Evolutionary conservation across 805 yeast genomes (phyloP), one percentile per base, ranked within the genome.

Genomic region (Kuraishia piskuri): DNA sequence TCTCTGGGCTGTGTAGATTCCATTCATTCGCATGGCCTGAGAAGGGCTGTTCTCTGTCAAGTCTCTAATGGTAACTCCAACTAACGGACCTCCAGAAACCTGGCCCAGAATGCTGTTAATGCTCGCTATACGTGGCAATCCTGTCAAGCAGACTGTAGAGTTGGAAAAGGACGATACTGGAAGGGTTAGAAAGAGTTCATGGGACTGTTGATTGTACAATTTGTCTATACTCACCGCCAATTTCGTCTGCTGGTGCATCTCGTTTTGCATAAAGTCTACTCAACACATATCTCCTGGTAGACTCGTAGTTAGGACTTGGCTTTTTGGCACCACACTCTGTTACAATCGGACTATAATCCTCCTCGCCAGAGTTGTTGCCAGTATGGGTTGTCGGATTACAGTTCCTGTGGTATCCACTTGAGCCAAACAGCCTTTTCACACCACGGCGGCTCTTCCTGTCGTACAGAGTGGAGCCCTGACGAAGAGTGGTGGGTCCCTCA

Each of bases 71-170:
- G 65, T 68, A 3, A 84, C 59, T 51, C 73, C 75, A 56, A 84
- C 88, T 50, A 87, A 65, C 0, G 89, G 87, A 0, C 95, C 95
- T 1, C 94, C 91, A 58, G 74, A 70, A 0, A 85, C 69, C 52
- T 80, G 86, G 0, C 80, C 62, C 20, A 87, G 58, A 9, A 86
- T 67, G 44, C 80, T 70, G 22, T 71, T 71, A 8, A 82, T 31
- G 14, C 40, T 31, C 17, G 40, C 14, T 31, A 12, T 31, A 31
- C n/a, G 3, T 3, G 40, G 40, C 17, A 31, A n/a, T 31, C 40
- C 40, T 12, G 40, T 31, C 17, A 31, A 31, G 14, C 40, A 31
- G 4, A 31, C 40, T 4, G 40, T 31, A 3, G 40, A 31, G 4
- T 10, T n/a, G n/a, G n/a, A n/a, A n/a, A n/a, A n/a, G n/a, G n/a